Evolutionary conservation across 345 rosid species (phyloP).

Genomic region (Eutrema heterophyllum): DNA sequence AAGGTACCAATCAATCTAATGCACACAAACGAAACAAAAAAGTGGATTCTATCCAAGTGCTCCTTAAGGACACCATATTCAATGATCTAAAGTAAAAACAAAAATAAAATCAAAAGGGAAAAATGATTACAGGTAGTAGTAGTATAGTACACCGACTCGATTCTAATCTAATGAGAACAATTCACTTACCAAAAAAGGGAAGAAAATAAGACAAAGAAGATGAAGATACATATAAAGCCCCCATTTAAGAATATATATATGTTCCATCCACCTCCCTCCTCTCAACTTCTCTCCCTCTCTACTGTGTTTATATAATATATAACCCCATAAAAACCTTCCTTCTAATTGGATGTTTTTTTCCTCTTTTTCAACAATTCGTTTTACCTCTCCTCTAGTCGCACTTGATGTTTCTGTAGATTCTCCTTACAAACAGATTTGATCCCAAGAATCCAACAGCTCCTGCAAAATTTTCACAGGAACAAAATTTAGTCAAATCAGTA

Average conservation of each 20-base stretch:
- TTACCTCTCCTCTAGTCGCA: conserved; percentile 52
- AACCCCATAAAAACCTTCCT: conserved; percentile 9
- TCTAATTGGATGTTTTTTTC: conserved; percentile 4
- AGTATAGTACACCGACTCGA: conserved; percentile 24
- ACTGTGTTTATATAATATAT: conserved; percentile 25
- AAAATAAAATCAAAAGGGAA: neutral
- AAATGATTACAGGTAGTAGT: conserved; percentile 18
- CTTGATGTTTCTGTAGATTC: conserved; percentile 96
- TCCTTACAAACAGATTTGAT: conserved; percentile 86
- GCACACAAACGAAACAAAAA: neutral
- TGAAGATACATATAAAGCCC: neutral
- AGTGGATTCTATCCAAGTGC: neutral
- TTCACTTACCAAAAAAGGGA: conserved; percentile 16
- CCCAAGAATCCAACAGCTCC: conserved; percentile 96
- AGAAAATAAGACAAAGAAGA: neutral
- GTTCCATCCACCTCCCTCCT: neutral
- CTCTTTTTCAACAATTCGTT: neutral
- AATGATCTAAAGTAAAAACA: conserved; percentile 8
- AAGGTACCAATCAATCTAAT: neutral
- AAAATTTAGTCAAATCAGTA: neutral
- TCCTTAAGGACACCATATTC: neutral
- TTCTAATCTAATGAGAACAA: conserved; percentile 29
- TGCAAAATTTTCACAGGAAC: conserved; percentile 23
- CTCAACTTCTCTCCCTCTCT: neutral
- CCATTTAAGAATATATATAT: neutral